Evolutionary conservation across 148 eudicot species (phyloP).

Genomic region (Drosera capensis): DNA sequence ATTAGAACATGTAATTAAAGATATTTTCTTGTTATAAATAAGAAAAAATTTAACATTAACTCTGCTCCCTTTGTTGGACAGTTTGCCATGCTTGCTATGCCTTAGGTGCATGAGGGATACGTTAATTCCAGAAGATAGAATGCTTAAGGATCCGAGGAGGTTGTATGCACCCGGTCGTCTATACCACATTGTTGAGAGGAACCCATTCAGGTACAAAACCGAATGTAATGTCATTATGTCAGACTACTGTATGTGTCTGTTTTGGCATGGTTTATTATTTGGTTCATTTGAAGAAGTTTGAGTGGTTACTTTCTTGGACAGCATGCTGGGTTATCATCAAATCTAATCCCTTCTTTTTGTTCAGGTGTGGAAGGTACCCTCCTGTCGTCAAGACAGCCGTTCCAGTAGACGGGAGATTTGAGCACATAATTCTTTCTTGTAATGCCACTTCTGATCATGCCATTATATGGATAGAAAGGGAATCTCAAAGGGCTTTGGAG

Average conservation of each 20-base stretch:
- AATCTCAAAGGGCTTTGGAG: conserved; percentile 33
- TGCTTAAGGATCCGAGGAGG: conserved; percentile 86
- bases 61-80: conserved; percentile 22
- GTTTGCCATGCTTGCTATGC: conserved; percentile 91
- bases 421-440: conserved; percentile 3
- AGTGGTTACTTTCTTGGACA: too few relatives aligned
- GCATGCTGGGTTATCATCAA: too few relatives aligned
- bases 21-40: not conserved
- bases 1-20: too few relatives aligned
- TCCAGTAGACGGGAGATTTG: conserved; percentile 88
- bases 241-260: not conserved
- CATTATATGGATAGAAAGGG: conserved; percentile 3
- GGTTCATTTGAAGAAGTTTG: not conserved
- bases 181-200: conserved; percentile 96
- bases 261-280: not conserved
- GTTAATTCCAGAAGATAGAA: conserved; percentile 62
- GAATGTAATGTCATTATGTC: too few relatives aligned
- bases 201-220: conserved; percentile 63
- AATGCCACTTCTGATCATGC: conserved; percentile 2
- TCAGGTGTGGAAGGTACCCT: conserved; percentile 88
- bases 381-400: conserved; percentile 94
- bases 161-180: conserved; percentile 96
- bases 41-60: not conserved
- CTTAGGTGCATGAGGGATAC: conserved; percentile 86
- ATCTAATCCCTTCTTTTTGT: not conserved